These are phyloP conservation scores for Leishmania major DNA, from an alignment of 208 protist species.

Conservation along the genomic window DNA sequence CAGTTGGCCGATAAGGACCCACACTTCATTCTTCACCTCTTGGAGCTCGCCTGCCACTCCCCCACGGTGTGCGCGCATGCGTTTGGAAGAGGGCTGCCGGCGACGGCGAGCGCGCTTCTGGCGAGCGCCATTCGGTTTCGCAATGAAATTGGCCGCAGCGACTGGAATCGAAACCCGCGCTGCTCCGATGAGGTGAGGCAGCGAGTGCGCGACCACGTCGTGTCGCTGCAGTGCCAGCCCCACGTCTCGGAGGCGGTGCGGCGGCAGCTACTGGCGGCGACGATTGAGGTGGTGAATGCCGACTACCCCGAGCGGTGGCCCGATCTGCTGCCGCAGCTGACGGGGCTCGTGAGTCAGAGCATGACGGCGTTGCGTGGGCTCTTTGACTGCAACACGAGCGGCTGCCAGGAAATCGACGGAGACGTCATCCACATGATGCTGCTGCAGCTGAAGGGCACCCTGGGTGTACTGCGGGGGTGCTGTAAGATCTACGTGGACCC, in stretches of 20 bases:
- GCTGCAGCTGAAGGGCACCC: slow-evolving; percentile 61
- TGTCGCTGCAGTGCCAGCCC: slow-evolving; percentile 65
- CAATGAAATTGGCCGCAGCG: slow-evolving; percentile 71
- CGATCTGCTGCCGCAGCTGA: slow-evolving; percentile 62
- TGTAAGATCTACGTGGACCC: slow-evolving; percentile 73
- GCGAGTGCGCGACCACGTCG: slow-evolving; percentile 47
- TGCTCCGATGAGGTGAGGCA: slow-evolving; percentile 60
- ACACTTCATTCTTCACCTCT: slow-evolving; percentile 60
- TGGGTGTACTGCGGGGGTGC: slow-evolving; percentile 69
- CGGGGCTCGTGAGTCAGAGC: slow-evolving; percentile 44
- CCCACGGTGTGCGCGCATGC: slow-evolving; percentile 30
- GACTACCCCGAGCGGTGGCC: slow-evolving; percentile 79
- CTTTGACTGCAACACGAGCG: slow-evolving; percentile 20
- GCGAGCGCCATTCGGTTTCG: slow-evolving; percentile 75
- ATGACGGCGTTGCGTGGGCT: slow-evolving; percentile 31
- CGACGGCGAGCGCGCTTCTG: slow-evolving; percentile 28
- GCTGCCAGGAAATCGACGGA: slow-evolving; percentile 20
- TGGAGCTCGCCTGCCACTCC: slow-evolving; percentile 49
- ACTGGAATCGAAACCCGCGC: slow-evolving; percentile 73
- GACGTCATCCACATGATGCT: slow-evolving; percentile 30
- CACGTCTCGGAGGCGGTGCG: slow-evolving; percentile 74
- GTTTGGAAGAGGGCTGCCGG: slow-evolving; percentile 1
- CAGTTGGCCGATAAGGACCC: slow-evolving; percentile 49
- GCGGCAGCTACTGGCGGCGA: slow-evolving; percentile 72
- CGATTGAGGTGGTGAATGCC: slow-evolving; percentile 64